Evolutionary conservation across 1,139 yeast genomes (phyloP).

Genomic region (Yamadazyma triangularis): DNA sequence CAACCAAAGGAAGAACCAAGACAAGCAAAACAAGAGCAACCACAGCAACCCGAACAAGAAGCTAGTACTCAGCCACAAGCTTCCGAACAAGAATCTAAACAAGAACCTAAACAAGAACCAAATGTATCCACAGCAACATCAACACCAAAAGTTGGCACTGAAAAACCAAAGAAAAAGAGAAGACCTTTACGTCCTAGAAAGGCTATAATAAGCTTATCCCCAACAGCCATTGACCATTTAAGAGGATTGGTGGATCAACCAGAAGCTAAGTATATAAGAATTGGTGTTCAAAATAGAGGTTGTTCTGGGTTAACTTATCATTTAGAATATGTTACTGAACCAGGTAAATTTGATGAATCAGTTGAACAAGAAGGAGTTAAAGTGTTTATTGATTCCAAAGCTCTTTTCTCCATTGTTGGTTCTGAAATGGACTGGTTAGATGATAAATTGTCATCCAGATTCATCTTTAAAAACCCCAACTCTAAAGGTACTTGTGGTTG

Average conservation of each 20-base stretch:
- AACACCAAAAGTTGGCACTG: slow-evolving; percentile 3
- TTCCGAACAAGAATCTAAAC: slow-evolving; percentile 1
- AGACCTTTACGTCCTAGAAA: slow-evolving; percentile 76
- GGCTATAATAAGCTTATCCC: slow-evolving; percentile 78
- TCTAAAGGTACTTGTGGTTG: slow-evolving; percentile 98
- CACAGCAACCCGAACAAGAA: no score
- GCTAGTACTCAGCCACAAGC: slow-evolving; percentile 1
- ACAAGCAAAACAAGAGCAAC: slow-evolving; percentile 1
- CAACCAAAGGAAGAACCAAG: slow-evolving; percentile 1
- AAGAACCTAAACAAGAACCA: no score
- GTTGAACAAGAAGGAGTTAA: slow-evolving; percentile 92
- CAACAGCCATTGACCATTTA: slow-evolving; percentile 71
- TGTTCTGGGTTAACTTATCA: slow-evolving; percentile 94
- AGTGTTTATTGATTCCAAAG: slow-evolving; percentile 91
- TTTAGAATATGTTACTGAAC: slow-evolving; percentile 80
- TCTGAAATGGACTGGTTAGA: slow-evolving; percentile 99
- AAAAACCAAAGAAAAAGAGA: slow-evolving; percentile 36
- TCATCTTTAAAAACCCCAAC: slow-evolving; percentile 91
- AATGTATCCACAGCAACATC: slow-evolving; percentile 7
- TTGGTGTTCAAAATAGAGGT: slow-evolving; percentile 94
- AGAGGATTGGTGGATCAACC: slow-evolving; percentile 69
- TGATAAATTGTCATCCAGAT: slow-evolving; percentile 82
- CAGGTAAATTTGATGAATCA: slow-evolving; percentile 91
- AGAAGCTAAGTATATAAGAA: slow-evolving; percentile 80
- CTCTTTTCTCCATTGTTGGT: slow-evolving; percentile 91